Evolutionary conservation across 2,329 filamentous ascomycete species (phyloP).

Genomic region (Ophiocordyceps camponoti-floridani): DNA sequence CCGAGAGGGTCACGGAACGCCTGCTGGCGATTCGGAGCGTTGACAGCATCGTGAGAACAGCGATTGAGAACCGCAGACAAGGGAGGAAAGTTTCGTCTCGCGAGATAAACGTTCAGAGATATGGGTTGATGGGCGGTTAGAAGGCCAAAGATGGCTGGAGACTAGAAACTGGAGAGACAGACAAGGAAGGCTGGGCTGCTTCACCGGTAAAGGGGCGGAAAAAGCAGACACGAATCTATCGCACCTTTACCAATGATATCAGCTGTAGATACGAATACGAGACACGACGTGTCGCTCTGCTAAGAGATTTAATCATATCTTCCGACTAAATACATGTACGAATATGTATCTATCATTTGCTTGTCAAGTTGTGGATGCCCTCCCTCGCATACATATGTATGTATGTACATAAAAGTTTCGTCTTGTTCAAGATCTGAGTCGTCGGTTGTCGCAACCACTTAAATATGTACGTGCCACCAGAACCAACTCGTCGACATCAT

Average conservation of each 20-base stretch:
- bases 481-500: no score
- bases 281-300: not conserved
- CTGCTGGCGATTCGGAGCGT: conserved; percentile 33
- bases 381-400: no score
- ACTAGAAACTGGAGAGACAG: not conserved
- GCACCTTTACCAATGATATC: not conserved
- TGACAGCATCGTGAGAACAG: conserved; percentile 28
- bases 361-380: no score
- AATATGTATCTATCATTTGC: no score
- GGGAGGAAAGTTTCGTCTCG: not conserved
- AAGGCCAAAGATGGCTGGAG: not conserved
- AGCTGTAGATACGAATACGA: not conserved
- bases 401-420: no score
- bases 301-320: no score
- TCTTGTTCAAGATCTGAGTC: no score
- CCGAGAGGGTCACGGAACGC: conserved; percentile 20
- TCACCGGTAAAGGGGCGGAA: not conserved
- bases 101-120: no score
- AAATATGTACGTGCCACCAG: no score
- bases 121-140: not conserved
- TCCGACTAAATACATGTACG: no score
- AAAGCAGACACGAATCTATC: not conserved
- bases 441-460: no score
- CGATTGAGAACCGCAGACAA: not conserved
- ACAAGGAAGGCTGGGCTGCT: not conserved